Evolutionary conservation across 2,329 filamentous ascomycete species (phyloP).

Genomic region (Gremmenia infestans): DNA sequence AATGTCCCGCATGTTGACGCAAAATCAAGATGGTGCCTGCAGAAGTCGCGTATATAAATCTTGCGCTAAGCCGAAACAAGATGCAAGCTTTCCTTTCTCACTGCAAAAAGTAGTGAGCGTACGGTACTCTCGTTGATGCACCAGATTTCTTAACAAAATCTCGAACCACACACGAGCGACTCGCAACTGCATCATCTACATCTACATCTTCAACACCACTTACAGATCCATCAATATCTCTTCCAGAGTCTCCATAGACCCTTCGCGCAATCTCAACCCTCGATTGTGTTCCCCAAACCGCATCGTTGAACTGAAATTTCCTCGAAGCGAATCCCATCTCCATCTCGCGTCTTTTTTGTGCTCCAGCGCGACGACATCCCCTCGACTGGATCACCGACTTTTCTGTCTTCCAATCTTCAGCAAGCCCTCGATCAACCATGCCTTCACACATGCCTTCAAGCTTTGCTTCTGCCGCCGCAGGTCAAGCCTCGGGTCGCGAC

Average conservation of each 20-base stretch:
- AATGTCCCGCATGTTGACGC: background rate
- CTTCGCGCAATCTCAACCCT: constrained; percentile 1
- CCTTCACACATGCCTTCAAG: constrained; percentile 74
- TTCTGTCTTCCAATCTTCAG: constrained; percentile 11
- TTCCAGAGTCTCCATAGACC: background rate
- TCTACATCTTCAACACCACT: background rate
- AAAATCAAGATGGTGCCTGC: background rate
- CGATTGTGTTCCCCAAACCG: background rate
- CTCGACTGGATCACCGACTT: constrained; percentile 7
- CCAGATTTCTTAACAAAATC: background rate
- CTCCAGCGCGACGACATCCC: constrained; percentile 15
- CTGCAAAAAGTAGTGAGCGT: no score
- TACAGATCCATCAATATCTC: background rate
- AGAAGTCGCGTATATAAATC: background rate
- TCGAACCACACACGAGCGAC: no score
- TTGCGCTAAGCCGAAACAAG: background rate
- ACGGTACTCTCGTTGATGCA: background rate
- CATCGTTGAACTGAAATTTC: constrained; percentile 1
- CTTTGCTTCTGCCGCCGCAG: constrained; percentile 79
- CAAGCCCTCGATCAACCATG: constrained; percentile 40
- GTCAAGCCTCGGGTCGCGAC: constrained; percentile 62
- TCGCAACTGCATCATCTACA: background rate
- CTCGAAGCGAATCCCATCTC: background rate
- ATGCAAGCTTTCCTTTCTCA: background rate
- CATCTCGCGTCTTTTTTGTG: constrained; percentile 14